A percentile compares a stretch with the other conserved stretches of the same genome.
phyloP scores from a whole-genome alignment of 805 yeast genomes.

The Candida saitoana region DNA sequence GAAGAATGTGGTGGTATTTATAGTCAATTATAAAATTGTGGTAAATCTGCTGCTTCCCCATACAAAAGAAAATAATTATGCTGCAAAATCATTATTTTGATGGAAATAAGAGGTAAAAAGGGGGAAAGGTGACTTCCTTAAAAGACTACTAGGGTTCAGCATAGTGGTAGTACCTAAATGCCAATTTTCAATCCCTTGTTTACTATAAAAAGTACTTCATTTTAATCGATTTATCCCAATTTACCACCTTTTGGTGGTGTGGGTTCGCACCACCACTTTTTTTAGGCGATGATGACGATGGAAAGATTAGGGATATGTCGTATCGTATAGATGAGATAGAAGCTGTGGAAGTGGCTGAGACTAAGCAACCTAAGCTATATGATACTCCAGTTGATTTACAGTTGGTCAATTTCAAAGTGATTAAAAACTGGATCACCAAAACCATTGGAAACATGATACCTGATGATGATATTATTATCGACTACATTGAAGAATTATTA shows the following conservation, averaged over 20 bases:
- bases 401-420: constrained; percentile 36
- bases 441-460: constrained; percentile 36
- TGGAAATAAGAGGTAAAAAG: too few species aligned
- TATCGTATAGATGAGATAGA: neutral
- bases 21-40: neutral
- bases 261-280: too few species aligned
- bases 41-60: neutral
- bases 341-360: neutral
- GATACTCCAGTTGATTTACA: constrained; percentile 18
- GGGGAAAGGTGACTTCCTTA: too few species aligned
- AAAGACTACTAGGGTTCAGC: too few species aligned
- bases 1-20: neutral
- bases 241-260: too few species aligned
- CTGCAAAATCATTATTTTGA: constrained; percentile 1
- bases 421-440: constrained; percentile 37
- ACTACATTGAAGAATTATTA: constrained; percentile 43
- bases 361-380: neutral
- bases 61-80: neutral
- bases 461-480: constrained; percentile 49
- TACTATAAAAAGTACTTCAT: too few species aligned
- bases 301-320: too few species aligned
- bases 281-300: too few species aligned
- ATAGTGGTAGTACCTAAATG: too few species aligned
- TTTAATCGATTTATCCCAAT: too few species aligned
- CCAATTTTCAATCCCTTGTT: too few species aligned